Percentiles rank a stretch among this genome's conserved stretches.
Evolutionary conservation across 352 stramenopile species (phyloP).

Genomic region (Phytopythium aichiense): DNA sequence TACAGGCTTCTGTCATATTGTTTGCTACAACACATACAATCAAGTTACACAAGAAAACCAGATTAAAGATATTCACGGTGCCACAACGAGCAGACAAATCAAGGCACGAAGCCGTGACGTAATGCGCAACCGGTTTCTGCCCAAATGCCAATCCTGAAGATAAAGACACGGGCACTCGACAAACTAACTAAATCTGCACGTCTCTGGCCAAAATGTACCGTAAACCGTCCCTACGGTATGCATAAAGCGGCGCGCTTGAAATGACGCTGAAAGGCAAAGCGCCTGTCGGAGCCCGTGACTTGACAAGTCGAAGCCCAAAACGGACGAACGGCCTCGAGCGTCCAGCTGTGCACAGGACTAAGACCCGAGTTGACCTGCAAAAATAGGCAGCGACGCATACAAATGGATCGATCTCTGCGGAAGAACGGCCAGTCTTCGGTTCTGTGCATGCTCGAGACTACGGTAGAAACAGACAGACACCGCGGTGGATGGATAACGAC

Average conservation of each 20-base stretch:
- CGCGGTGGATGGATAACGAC: not conserved
- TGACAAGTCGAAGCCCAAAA: not conserved
- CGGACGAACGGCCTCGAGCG: not conserved
- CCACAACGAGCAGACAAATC: not conserved
- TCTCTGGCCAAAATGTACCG: conserved; percentile 1
- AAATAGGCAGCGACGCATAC: not conserved
- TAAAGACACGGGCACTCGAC: conserved; percentile 1
- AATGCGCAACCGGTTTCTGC: not conserved
- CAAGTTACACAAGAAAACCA: not conserved
- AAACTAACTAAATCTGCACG: conserved; percentile 1
- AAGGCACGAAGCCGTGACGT: not conserved
- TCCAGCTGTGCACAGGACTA: not conserved
- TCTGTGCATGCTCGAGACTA: not conserved
- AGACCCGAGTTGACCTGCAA: not conserved
- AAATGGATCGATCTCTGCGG: not conserved
- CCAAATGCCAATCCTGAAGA: conserved; percentile 5
- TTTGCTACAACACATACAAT: too few relatives aligned
- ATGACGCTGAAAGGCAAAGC: not conserved
- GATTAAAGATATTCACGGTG: not conserved
- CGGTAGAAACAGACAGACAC: not conserved
- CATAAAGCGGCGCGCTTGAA: not conserved
- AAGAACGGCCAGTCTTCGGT: not conserved
- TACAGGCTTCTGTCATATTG: too few relatives aligned
- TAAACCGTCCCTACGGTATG: not conserved
- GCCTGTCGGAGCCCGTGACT: not conserved